Conservation (phyloP, 169 alveolate genomes). For the Plasmodium blacklocki region DNA sequence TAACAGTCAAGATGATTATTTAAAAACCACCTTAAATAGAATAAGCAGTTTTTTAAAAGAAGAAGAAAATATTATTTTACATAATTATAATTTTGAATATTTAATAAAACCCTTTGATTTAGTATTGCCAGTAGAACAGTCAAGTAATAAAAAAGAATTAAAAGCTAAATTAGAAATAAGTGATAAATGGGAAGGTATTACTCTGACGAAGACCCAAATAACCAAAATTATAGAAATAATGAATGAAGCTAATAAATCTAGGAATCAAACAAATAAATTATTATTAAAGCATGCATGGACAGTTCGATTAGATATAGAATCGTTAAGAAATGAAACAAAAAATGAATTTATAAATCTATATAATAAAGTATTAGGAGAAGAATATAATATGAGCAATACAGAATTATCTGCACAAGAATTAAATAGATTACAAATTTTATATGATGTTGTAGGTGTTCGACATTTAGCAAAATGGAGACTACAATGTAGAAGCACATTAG, state of each 20-base stretch:
- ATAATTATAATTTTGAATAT: constrained; percentile 71
- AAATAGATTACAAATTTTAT: constrained; percentile 81
- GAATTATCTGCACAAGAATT: constrained; percentile 74
- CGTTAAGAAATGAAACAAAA: constrained; percentile 83
- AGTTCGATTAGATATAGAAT: constrained; percentile 86
- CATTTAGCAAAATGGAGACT: constrained; percentile 90
- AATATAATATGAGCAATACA: constrained; percentile 61
- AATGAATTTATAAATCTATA: constrained; percentile 86
- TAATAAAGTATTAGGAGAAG: constrained; percentile 79
- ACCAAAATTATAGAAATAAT: constrained; percentile 83
- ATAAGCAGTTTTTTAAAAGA: constrained; percentile 34
- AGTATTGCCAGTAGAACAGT: constrained; percentile 73
- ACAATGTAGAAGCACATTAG: constrained; percentile 79
- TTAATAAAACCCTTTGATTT: constrained; percentile 78
- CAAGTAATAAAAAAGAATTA: constrained; percentile 80
- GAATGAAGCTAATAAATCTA: constrained; percentile 80
- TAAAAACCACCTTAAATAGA: constrained; percentile 29
- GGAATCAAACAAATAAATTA: constrained; percentile 81
- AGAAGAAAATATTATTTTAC: constrained; percentile 70
- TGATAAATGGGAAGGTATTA: constrained; percentile 83
- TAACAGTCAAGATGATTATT: constrained; percentile 40
- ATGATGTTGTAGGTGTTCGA: constrained; percentile 88
- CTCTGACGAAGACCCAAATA: constrained; percentile 82
- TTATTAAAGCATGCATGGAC: constrained; percentile 84
- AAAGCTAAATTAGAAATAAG: constrained; percentile 80